phyloP scores from a whole-genome alignment of 2,329 filamentous ascomycete species.

The Rhexocercosporidium sp. region DNA sequence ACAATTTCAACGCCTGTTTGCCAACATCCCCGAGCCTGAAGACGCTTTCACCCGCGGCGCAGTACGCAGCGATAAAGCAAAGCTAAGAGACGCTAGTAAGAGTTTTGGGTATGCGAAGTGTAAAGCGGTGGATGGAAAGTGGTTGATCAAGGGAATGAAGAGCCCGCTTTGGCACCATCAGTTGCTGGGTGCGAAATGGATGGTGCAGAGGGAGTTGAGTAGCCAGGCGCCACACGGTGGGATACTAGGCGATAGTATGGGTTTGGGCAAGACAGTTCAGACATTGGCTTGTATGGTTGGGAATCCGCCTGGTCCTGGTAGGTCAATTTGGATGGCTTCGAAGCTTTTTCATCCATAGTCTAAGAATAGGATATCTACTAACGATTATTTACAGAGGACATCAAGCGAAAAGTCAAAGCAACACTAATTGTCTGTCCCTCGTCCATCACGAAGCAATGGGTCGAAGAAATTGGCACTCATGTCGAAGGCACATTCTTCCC shows the following conservation, averaged over 20 bases:
- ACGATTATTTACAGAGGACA: conserved; percentile 42
- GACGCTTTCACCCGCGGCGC: conserved; percentile 15
- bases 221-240: conserved; percentile 52
- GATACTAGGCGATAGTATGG: conserved; percentile 66
- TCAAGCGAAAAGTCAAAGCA: conserved; percentile 26
- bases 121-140: conserved; percentile 43
- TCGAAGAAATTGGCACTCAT: conserved; percentile 37
- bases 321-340: neutral
- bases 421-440: conserved; percentile 41
- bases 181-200: conserved; percentile 56
- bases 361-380: no score
- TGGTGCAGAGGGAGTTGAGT: conserved; percentile 56
- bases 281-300: conserved; percentile 44
- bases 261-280: conserved; percentile 68
- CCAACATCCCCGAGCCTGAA: conserved; percentile 34
- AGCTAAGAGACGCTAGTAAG: conserved; percentile 46
- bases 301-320: conserved; percentile 44
- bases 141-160: conserved; percentile 54
- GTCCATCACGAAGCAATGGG: conserved; percentile 40
- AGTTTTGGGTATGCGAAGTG: conserved; percentile 48
- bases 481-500: conserved; percentile 25
- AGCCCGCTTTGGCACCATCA: conserved; percentile 55
- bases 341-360: neutral
- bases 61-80: conserved; percentile 43
- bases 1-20: conserved; percentile 36